Evolutionary conservation across 345 rosid species (phyloP).

Genomic region (Pugionium cornutum): DNA sequence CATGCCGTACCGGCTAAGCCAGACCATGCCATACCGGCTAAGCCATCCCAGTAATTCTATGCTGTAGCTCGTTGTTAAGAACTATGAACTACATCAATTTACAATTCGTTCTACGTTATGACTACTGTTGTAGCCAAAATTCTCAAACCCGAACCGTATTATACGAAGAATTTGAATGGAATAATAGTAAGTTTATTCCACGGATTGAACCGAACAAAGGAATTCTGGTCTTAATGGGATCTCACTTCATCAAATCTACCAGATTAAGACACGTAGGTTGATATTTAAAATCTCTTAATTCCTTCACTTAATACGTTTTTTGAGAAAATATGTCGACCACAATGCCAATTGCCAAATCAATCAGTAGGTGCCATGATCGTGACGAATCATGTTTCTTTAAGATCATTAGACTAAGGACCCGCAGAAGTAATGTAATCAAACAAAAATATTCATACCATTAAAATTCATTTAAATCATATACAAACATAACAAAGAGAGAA

Average conservation of each 20-base stretch:
- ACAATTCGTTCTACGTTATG: too few relatives aligned
- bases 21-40: too few relatives aligned
- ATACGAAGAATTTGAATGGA: too few relatives aligned
- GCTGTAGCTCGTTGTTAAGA: too few relatives aligned
- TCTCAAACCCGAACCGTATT: too few relatives aligned
- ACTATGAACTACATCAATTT: too few relatives aligned
- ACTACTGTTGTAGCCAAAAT: too few relatives aligned
- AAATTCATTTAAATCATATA: constrained; percentile 27
- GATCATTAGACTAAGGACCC: too few relatives aligned
- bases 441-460: constrained; percentile 13
- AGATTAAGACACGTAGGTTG: not conserved
- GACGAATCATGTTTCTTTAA: too few relatives aligned
- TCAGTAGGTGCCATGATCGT: not conserved
- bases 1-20: too few relatives aligned
- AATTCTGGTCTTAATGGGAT: not conserved
- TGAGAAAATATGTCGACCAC: not conserved
- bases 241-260: constrained; percentile 1
- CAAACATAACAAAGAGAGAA: constrained; percentile 8
- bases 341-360: not conserved
- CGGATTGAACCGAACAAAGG: not conserved
- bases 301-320: not conserved
- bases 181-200: too few relatives aligned
- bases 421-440: not conserved
- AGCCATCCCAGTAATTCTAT: too few relatives aligned
- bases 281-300: not conserved